Evolutionary conservation across 192 early-diverging fungal species (phyloP), one percentile per base, ranked within the genome.

Genomic region (Irineochytrium annulatum): DNA sequence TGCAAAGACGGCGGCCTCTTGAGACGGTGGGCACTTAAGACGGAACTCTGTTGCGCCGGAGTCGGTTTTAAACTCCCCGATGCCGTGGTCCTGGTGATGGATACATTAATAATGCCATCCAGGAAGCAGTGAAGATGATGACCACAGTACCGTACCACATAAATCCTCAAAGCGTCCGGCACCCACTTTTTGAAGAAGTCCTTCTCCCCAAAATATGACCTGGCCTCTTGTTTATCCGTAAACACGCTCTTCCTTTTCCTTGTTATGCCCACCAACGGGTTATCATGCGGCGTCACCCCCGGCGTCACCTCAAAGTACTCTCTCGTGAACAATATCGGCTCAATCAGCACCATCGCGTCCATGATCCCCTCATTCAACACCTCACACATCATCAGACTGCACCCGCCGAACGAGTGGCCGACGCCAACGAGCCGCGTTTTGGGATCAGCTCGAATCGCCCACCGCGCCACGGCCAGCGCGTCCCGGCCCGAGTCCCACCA

Each of bases 401-500:
- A 68, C 1, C 58, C 72, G 13, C 71, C 74, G 57, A 80, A 75
- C 59, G 75, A 82, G 67, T 87, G 85, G 0, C 85, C 85, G 46
- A 87, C 37, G 30, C 79, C 83, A 35, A 81, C 55, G 63, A 62
- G 29, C 64, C 37, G 52, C 43, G 79, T 46, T 2, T 63, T 31
- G n/a, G n/a, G n/a, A n/a, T n/a, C n/a, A n/a, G n/a, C n/a, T n/a
- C n/a, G n/a, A n/a, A n/a, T n/a, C 27, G 65, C 67, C 37, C 66
- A 64, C 20, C 78, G 71, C 13, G 79, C 60, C 0, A 87, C 57
- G 45, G 72, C 55, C 24, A 69, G 61, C 33, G 77, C 69, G 43
- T 87, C 85, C 8, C 53, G 30, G 0, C 72, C 83, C 60, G 70
- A 62, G 34, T 70, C 73, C 41, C 70, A 70, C 85, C 85, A 87